Conservation (phyloP, 805 yeast genomes). For the Saccharomycopsis selenospora region DNA sequence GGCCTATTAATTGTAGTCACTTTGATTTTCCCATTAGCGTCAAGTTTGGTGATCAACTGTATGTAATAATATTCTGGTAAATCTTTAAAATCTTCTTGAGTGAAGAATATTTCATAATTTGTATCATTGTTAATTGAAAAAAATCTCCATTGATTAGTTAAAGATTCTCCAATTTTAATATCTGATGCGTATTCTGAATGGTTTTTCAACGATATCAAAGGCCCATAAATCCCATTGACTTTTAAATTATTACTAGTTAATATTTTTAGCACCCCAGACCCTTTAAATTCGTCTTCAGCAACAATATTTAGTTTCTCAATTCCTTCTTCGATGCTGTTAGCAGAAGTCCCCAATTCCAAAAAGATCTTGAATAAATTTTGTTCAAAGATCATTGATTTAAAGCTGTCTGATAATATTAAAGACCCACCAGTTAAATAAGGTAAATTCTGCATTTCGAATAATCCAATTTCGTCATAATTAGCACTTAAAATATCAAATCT, state of each 20-base stretch:
- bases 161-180: constrained; percentile 27
- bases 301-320: background rate
- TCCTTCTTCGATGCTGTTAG: no score
- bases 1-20: constrained; percentile 30
- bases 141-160: constrained; percentile 35
- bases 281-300: background rate
- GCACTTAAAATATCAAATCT: constrained; percentile 31
- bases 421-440: constrained; percentile 31
- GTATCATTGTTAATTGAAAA: constrained; percentile 24
- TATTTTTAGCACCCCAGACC: constrained; percentile 24
- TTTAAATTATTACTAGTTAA: constrained; percentile 31
- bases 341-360: no score
- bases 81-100: constrained; percentile 25
- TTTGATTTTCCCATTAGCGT: constrained; percentile 22
- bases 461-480: constrained; percentile 36
- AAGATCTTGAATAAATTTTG: constrained; percentile 20
- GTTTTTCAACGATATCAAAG: constrained; percentile 29
- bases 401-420: constrained; percentile 29
- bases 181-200: constrained; percentile 16
- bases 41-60: constrained; percentile 29
- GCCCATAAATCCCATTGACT: constrained; percentile 30
- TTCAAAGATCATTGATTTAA: constrained; percentile 26
- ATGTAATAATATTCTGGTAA: constrained; percentile 22
- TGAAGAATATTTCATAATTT: constrained; percentile 30
- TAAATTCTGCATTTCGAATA: constrained; percentile 36